Evolutionary conservation across 2,329 filamentous ascomycete genomes (phyloP).

Genomic region (Diaporthe caulivora): DNA sequence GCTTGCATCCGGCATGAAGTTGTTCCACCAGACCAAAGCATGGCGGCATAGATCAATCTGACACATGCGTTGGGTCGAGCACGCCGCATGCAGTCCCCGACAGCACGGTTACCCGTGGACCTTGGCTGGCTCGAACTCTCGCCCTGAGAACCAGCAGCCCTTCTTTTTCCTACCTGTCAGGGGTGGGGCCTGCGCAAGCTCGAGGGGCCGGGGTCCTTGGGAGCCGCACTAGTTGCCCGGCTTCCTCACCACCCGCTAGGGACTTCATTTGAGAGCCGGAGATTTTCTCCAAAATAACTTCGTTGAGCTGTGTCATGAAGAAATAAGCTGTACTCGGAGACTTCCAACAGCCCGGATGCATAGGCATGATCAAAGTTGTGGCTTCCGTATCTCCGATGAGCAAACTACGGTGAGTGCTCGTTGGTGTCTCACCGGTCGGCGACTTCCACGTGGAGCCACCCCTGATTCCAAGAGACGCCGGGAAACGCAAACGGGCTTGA

Average conservation of each 20-base stretch:
- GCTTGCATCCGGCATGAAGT: slow-evolving; percentile 25
- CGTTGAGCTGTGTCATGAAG: background rate
- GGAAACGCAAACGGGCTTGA: background rate
- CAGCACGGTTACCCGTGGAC: slow-evolving; percentile 26
- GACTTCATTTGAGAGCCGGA: background rate
- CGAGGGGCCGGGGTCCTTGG: slow-evolving; percentile 6
- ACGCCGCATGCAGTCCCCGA: slow-evolving; percentile 24
- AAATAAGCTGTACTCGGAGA: background rate
- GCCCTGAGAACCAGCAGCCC: background rate
- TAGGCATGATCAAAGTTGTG: background rate
- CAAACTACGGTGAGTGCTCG: background rate
- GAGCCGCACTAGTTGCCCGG: slow-evolving; percentile 22
- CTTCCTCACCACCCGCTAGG: background rate
- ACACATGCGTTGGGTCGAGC: slow-evolving; percentile 4
- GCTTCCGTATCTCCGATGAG: background rate
- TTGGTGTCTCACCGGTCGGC: background rate
- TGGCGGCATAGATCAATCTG: slow-evolving; percentile 12
- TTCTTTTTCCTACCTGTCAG: background rate
- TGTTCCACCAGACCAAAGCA: slow-evolving; percentile 22
- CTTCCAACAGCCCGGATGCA: background rate
- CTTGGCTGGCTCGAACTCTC: slow-evolving; percentile 9
- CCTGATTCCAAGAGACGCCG: background rate
- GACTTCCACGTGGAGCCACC: background rate
- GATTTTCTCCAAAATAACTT: background rate
- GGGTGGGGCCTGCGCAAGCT: slow-evolving; percentile 10